Evolutionary conservation across 805 yeast genomes (phyloP).

Genomic region (Henningerozyma blattae): DNA sequence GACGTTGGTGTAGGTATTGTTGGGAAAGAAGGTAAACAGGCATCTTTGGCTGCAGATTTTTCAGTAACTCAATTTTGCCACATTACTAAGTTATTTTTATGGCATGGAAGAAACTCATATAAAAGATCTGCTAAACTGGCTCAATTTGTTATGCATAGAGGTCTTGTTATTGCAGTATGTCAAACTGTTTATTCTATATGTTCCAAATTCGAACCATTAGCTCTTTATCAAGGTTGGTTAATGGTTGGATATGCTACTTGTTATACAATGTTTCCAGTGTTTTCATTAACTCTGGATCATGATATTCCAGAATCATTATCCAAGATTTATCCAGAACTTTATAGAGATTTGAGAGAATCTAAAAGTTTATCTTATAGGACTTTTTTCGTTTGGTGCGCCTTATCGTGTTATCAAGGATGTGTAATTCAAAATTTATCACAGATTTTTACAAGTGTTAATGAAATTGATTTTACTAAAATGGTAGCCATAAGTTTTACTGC

Average conservation of each 20-base stretch:
- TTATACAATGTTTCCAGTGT: conserved; percentile 97
- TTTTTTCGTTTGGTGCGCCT: conserved; percentile 81
- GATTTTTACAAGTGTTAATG: conserved; percentile 52
- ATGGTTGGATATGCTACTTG: conserved; percentile 98
- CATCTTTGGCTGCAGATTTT: conserved; percentile 94
- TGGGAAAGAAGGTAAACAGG: conserved; percentile 97
- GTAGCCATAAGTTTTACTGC: conserved; percentile 82
- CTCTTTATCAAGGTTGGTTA: conserved; percentile 89
- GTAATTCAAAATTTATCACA: conserved; percentile 79
- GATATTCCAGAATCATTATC: conserved; percentile 88
- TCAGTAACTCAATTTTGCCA: conserved; percentile 87
- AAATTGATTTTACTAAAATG: conserved; percentile 48
- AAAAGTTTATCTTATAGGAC: conserved; percentile 75
- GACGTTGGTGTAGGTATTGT: conserved; percentile 99
- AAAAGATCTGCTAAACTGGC: conserved; percentile 91
- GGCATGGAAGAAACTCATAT: conserved; percentile 98
- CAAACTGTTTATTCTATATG: conserved; percentile 87
- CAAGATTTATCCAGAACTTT: conserved; percentile 83
- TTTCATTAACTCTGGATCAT: conserved; percentile 78
- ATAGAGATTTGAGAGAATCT: conserved; percentile 84
- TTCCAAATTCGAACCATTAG: conserved; percentile 85
- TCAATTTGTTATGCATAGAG: conserved; percentile 94
- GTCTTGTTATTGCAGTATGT: conserved; percentile 83
- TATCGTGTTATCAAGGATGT: conserved; percentile 81
- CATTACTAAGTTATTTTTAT: conserved; percentile 69